These are phyloP conservation scores for Puccinia coronata DNA, from an alignment of 1,284 basidiomycete species.

Conservation along the genomic window DNA sequence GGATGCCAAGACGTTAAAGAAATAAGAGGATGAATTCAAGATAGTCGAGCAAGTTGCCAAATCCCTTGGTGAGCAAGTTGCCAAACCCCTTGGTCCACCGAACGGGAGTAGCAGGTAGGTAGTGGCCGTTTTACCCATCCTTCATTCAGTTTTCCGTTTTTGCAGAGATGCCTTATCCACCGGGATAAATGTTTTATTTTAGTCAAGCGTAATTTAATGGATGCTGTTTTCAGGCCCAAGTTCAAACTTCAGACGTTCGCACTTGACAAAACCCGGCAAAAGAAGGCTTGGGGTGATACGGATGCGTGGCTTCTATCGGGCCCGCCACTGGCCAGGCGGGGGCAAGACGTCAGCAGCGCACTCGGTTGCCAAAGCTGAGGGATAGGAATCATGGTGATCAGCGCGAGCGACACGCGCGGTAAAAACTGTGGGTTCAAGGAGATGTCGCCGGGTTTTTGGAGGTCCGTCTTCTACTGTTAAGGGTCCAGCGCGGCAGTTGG, in stretches of 20 bases:
- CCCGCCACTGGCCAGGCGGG: constrained; percentile 89
- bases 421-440: constrained; percentile 70
- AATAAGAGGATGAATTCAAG: constrained; percentile 74
- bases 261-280: constrained; percentile 96
- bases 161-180: no score
- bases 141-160: neutral
- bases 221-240: constrained; percentile 66
- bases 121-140: neutral
- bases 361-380: constrained; percentile 80
- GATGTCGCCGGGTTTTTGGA: constrained; percentile 47
- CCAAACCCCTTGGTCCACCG: constrained; percentile 52
- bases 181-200: no score
- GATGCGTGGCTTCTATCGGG: constrained; percentile 88
- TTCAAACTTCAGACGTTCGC: constrained; percentile 70
- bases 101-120: constrained; percentile 36
- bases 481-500: neutral
- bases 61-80: no score
- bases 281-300: constrained; percentile 80
- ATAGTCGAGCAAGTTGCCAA: constrained; percentile 60
- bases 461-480: constrained; percentile 21
- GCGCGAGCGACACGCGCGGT: constrained; percentile 91
- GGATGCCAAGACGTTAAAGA: constrained; percentile 79
- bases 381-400: constrained; percentile 92
- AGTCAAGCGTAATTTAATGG: constrained; percentile 22
- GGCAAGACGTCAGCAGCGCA: constrained; percentile 98